Conservation (phyloP, 2,329 filamentous ascomycete genomes). For the Corynespora cassiicola region DNA sequence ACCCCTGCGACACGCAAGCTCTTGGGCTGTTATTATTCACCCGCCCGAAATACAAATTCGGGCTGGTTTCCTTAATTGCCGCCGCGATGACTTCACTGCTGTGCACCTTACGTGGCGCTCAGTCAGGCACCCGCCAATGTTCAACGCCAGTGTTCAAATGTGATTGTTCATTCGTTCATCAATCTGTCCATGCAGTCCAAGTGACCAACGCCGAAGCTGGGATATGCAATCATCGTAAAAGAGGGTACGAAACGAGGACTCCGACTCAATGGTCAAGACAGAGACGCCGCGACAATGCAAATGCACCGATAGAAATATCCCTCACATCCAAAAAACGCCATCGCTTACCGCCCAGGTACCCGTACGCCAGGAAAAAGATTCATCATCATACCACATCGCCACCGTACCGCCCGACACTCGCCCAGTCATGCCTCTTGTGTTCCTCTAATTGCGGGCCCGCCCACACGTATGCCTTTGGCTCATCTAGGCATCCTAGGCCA, state of each 20-base stretch:
- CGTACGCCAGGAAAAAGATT: slow-evolving; percentile 13
- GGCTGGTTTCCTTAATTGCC: no score
- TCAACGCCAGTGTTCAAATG: slow-evolving; percentile 1
- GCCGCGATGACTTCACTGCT: slow-evolving; percentile 15
- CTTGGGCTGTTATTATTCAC: slow-evolving; percentile 10
- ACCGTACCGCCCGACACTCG: slow-evolving; percentile 56
- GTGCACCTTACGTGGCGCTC: slow-evolving; percentile 26
- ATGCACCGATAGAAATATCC: slow-evolving; percentile 31
- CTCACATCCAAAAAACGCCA: slow-evolving; percentile 33
- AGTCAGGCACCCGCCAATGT: slow-evolving; percentile 14
- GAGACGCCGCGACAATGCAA: slow-evolving; percentile 39
- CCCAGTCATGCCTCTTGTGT: slow-evolving; percentile 53
- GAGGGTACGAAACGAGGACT: slow-evolving; percentile 29
- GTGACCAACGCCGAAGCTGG: slow-evolving; percentile 11
- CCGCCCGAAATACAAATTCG: background rate
- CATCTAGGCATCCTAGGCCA: slow-evolving; percentile 64
- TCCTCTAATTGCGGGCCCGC: slow-evolving; percentile 52
- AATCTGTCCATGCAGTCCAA: slow-evolving; percentile 12
- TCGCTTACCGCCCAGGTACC: slow-evolving; percentile 29
- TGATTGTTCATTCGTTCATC: slow-evolving; percentile 15
- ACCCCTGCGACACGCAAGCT: slow-evolving; percentile 25
- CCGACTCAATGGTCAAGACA: slow-evolving; percentile 17
- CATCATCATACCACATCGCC: slow-evolving; percentile 48
- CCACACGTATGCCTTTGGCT: slow-evolving; percentile 50
- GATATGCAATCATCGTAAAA: slow-evolving; percentile 26